Evolutionary conservation across 2,329 filamentous ascomycete genomes (phyloP).

Genomic region (Xylariaceae sp.): DNA sequence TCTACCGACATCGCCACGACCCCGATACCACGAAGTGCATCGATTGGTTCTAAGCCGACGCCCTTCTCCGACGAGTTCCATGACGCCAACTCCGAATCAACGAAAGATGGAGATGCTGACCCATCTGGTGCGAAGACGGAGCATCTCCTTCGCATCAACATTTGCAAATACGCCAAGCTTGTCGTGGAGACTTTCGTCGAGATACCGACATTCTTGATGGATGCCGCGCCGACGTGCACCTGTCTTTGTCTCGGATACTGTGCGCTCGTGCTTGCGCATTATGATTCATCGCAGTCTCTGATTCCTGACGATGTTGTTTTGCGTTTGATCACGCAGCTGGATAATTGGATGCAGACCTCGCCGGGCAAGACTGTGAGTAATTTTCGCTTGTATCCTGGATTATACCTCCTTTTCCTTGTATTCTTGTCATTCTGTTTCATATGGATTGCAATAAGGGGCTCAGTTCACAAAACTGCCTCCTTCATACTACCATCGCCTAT

Average conservation of each 20-base stretch:
- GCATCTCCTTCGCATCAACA: slow-evolving; percentile 23
- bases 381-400: background rate
- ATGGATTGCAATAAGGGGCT: background rate
- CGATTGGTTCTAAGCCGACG: slow-evolving; percentile 6
- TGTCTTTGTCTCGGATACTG: slow-evolving; percentile 33
- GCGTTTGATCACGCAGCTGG: slow-evolving; percentile 28
- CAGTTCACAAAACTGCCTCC: background rate
- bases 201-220: slow-evolving; percentile 31
- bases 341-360: slow-evolving; percentile 29
- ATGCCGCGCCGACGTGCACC: slow-evolving; percentile 29
- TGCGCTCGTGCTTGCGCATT: slow-evolving; percentile 32
- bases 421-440: background rate
- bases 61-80: background rate
- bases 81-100: background rate
- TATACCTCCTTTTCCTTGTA: background rate
- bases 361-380: slow-evolving; percentile 25
- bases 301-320: slow-evolving; percentile 28
- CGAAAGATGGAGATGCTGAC: background rate
- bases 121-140: background rate
- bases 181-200: slow-evolving; percentile 32
- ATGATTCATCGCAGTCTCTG: slow-evolving; percentile 30
- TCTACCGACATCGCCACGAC: slow-evolving; percentile 18
- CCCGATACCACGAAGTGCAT: background rate
- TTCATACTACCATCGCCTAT: background rate
- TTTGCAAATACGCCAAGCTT: slow-evolving; percentile 29